Conservation (phyloP, 352 stramenopile genomes). For the Pythium oligandrum region DNA sequence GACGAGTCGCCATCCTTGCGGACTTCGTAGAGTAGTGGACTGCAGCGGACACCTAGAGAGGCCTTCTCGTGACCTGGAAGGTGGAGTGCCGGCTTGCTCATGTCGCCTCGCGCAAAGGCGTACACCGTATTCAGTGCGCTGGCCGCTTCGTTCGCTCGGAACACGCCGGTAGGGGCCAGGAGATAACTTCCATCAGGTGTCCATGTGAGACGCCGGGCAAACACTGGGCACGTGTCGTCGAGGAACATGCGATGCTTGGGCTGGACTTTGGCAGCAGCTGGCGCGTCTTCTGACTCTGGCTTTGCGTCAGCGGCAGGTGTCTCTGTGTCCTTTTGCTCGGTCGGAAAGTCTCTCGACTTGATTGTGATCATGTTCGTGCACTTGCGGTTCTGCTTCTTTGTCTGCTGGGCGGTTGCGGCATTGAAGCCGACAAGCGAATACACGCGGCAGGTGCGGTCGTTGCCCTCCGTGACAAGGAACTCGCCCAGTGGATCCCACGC, state of each 20-base stretch:
- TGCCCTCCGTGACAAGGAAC: slow-evolving; percentile 92
- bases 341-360: slow-evolving; percentile 67
- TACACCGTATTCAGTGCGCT: slow-evolving; percentile 84
- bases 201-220: slow-evolving; percentile 90
- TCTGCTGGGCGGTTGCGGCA: slow-evolving; percentile 28
- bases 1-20: slow-evolving; percentile 17
- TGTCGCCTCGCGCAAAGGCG: slow-evolving; percentile 91
- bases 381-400: slow-evolving; percentile 71
- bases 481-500: slow-evolving; percentile 93
- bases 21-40: slow-evolving; percentile 90
- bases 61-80: slow-evolving; percentile 91
- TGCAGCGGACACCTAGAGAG: slow-evolving; percentile 91
- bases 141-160: slow-evolving; percentile 39
- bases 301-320: slow-evolving; percentile 1
- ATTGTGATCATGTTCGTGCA: slow-evolving; percentile 72
- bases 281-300: slow-evolving; percentile 8
- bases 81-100: slow-evolving; percentile 89
- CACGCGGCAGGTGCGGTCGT: slow-evolving; percentile 93
- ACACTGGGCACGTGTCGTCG: slow-evolving; percentile 93
- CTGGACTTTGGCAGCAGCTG: slow-evolving; percentile 10
- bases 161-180: slow-evolving; percentile 80
- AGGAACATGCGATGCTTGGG: slow-evolving; percentile 88
- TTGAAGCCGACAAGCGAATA: slow-evolving; percentile 81
- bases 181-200: slow-evolving; percentile 92
- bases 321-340: background rate